Evolutionary conservation across 768 basidiomycete species (phyloP), one percentile per base, ranked within the genome.

Genomic region (Suillus brevipes): DNA sequence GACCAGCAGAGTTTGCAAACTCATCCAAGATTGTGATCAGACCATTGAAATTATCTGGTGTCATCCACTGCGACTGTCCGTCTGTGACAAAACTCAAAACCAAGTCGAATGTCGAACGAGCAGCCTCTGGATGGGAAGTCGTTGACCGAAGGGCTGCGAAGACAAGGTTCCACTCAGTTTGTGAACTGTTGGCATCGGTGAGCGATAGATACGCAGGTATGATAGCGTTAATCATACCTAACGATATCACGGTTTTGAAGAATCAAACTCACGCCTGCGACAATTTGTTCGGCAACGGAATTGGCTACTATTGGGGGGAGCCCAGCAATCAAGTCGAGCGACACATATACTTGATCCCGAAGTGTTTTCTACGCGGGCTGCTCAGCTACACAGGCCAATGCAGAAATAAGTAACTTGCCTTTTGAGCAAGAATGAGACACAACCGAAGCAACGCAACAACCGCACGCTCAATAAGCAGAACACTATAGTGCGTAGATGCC

Each of bases 131-230:
- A 72, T 97, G 91, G 14, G 89, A 82, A 49, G 95, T 85, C 0
- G 95, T 96, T 1, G 89, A 90, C 57, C 93, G 87, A 67, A 99
- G 84, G 36, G 98, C 81, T 1, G 93, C 91, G 71, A 96, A 93
- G 25, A 96, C 85, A 47, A 99, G 80, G 66, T 93, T 95, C 97
- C 97, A 99, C 74, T 99, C 97, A 0, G 97, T 98, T 68, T 91
- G 89, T 1, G 95, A 95, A 63, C 89, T 94, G 62, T 0, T 63
- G 67, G 63, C 28, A 58, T 40, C 28, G 7, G 5, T 74, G 47
- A 70, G 58, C 40, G 37, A 60, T 63, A 25, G 31, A 56, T 47
- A 61, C 25, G 38, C 12, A 43, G 16, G 4, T 45, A 64, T 49
- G 18, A 38, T 18, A 28, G 49, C 45, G 36, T 16, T 45, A 3